These are phyloP conservation scores for Dendrobium huoshanense DNA, from an alignment of 106 monocot species.

Conservation along the genomic window DNA sequence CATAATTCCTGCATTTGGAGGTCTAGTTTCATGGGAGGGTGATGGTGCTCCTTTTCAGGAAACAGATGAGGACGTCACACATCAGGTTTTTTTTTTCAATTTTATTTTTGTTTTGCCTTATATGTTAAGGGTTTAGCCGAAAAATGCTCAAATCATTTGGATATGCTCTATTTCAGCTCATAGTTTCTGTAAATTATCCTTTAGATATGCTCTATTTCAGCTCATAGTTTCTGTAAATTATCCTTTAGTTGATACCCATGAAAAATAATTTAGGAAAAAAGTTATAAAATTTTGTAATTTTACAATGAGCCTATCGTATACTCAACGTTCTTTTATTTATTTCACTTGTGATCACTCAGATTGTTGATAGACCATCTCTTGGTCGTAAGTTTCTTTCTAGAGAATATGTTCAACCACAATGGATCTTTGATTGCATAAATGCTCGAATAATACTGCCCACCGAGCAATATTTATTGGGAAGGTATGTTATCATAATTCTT, in stretches of 20 bases:
- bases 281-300: background rate
- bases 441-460: constrained; percentile 70
- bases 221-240: background rate
- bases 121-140: background rate
- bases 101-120: background rate
- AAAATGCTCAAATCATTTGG: background rate
- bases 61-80: constrained; percentile 63
- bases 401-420: constrained; percentile 94
- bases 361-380: constrained; percentile 90
- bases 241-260: background rate
- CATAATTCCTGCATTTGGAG: constrained; percentile 91
- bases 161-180: background rate
- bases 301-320: background rate
- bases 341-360: constrained; percentile 33
- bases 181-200: background rate
- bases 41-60: constrained; percentile 75
- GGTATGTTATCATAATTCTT: constrained; percentile 32
- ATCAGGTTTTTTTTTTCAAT: constrained; percentile 51
- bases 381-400: constrained; percentile 94
- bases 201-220: background rate
- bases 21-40: constrained; percentile 97
- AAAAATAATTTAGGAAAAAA: background rate
- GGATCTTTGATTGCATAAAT: constrained; percentile 96
- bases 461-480: constrained; percentile 80
- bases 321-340: background rate